These are phyloP conservation scores for Aspergillus terreus DNA, from an alignment of 2,329 filamentous ascomycete genomes.

Conservation along the genomic window DNA sequence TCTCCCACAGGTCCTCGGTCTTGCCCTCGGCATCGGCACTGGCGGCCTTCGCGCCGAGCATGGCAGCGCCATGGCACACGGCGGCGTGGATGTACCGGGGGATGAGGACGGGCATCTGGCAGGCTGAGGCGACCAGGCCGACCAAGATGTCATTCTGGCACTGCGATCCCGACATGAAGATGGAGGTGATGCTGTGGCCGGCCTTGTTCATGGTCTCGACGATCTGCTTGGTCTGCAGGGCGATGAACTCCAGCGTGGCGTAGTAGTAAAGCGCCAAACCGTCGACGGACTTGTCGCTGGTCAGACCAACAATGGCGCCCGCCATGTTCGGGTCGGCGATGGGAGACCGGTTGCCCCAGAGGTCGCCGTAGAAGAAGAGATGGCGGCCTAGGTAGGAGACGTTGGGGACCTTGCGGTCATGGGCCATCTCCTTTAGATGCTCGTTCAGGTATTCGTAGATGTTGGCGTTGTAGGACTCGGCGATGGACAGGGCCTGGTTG, in stretches of 20 bases:
- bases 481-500: conserved; percentile 71
- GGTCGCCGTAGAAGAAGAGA: conserved; percentile 97
- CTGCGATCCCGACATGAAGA: conserved; percentile 98
- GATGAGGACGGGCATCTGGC: conserved; percentile 88
- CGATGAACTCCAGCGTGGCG: conserved; percentile 95
- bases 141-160: conserved; percentile 95
- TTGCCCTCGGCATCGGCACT: conserved; percentile 72
- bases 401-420: conserved; percentile 66
- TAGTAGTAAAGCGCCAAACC: conserved; percentile 91
- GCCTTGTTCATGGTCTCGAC: conserved; percentile 88
- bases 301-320: conserved; percentile 81
- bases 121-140: conserved; percentile 83
- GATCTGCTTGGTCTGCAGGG: conserved; percentile 93
- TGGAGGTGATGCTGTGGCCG: conserved; percentile 82
- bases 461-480: conserved; percentile 77
- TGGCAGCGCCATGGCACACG: conserved; percentile 95
- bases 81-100: conserved; percentile 92
- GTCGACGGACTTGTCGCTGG: conserved; percentile 80
- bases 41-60: conserved; percentile 97
- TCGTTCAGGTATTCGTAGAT: conserved; percentile 94
- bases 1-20: conserved; percentile 86
- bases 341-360: conserved; percentile 94
- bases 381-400: conserved; percentile 85
- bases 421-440: conserved; percentile 73
- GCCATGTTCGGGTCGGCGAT: conserved; percentile 92